These are phyloP conservation scores for Gaeumannomyces tritici DNA, from an alignment of 2,329 filamentous ascomycete species.

Conservation along the genomic window DNA sequence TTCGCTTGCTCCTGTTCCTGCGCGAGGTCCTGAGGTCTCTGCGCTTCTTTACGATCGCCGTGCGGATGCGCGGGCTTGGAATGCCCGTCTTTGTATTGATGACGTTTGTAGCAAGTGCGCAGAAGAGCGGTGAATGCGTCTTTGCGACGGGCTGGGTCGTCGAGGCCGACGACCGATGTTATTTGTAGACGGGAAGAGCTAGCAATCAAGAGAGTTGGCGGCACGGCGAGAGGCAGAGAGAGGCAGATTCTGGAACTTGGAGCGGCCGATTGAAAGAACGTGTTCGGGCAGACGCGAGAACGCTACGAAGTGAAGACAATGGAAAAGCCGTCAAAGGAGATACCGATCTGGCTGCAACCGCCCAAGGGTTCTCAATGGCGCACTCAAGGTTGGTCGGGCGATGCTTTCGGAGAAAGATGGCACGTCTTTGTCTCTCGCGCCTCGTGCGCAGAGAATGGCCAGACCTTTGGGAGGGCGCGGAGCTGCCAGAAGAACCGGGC, in stretches of 20 bases:
- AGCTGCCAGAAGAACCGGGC: background rate
- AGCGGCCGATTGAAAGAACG: background rate
- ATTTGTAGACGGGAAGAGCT: background rate
- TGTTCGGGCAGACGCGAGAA: background rate
- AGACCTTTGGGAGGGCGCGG: background rate
- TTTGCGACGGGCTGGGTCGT: constrained; percentile 36
- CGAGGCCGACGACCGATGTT: constrained; percentile 3
- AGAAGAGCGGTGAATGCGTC: constrained; percentile 63
- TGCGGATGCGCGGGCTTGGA: constrained; percentile 4
- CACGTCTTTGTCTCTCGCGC: background rate
- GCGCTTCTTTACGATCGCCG: constrained; percentile 7
- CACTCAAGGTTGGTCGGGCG: background rate
- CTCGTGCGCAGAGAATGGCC: background rate
- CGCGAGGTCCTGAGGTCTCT: constrained; percentile 15
- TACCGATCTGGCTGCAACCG: background rate
- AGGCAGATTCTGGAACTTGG: background rate
- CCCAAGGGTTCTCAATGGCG: background rate
- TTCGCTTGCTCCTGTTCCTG: constrained; percentile 11
- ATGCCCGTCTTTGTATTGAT: constrained; percentile 24
- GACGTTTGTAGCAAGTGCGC: constrained; percentile 40
- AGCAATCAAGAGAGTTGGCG: background rate
- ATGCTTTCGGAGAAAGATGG: background rate
- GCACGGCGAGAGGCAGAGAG: background rate
- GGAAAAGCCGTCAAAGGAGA: background rate
- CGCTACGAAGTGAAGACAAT: background rate